Conservation (phyloP, 768 basidiomycete genomes). For the Tephrocybe sp. region DNA sequence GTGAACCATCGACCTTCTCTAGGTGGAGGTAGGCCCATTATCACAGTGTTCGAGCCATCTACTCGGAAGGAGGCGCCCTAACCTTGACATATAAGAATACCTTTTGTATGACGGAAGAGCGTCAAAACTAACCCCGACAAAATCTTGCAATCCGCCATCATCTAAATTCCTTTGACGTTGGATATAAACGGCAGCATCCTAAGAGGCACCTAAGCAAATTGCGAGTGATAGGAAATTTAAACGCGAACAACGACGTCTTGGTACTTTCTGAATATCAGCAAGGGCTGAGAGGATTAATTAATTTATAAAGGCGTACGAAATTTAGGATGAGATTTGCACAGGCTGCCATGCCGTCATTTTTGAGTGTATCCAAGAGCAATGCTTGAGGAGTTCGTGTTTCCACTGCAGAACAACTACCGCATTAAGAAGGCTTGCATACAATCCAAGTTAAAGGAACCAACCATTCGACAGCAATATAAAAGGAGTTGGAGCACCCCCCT, state of each 20-base stretch:
- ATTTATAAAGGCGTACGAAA: slow-evolving; percentile 20
- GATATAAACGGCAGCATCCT: slow-evolving; percentile 44
- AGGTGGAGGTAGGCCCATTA: slow-evolving; percentile 42
- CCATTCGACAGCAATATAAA: slow-evolving; percentile 53
- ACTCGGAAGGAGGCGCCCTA: slow-evolving; percentile 41
- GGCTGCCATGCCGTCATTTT: slow-evolving; percentile 31
- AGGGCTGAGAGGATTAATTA: slow-evolving; percentile 29
- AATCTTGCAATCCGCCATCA: slow-evolving; percentile 40
- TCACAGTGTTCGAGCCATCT: slow-evolving; percentile 34
- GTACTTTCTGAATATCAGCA: slow-evolving; percentile 27
- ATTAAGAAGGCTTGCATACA: neutral
- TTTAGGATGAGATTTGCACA: slow-evolving; percentile 26
- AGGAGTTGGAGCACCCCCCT: slow-evolving; percentile 40
- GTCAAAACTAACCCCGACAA: slow-evolving; percentile 36
- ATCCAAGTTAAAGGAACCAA: slow-evolving; percentile 10
- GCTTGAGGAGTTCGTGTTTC: slow-evolving; percentile 40
- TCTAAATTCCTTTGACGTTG: slow-evolving; percentile 38
- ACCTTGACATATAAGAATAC: neutral
- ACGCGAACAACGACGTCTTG: slow-evolving; percentile 33
- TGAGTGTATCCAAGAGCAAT: slow-evolving; percentile 32
- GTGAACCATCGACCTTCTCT: slow-evolving; percentile 30
- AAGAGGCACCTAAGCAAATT: neutral
- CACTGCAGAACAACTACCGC: slow-evolving; percentile 23
- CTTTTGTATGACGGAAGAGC: neutral
- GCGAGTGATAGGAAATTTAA: neutral